A percentile compares a stretch with the other conserved stretches of the same genome.
phyloP scores from a whole-genome alignment of 1,284 basidiomycete genomes.

The Ceratobasidium sp. region DNA sequence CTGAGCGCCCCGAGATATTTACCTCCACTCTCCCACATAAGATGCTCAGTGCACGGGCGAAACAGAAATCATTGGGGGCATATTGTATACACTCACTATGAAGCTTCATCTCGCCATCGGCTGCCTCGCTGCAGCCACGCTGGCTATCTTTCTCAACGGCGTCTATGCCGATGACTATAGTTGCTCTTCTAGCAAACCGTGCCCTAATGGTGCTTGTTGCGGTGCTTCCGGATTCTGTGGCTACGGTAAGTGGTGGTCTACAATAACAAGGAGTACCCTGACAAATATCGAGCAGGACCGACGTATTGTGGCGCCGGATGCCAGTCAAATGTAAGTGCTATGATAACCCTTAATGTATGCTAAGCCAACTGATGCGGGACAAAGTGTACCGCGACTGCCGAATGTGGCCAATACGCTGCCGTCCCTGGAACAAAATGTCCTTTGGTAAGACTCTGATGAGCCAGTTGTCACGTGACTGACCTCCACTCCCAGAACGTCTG shows the following conservation, averaged over 20 bases:
- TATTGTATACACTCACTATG: no score
- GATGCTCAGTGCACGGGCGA: no score
- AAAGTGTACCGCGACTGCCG: slow-evolving; percentile 7
- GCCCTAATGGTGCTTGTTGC: slow-evolving; percentile 4
- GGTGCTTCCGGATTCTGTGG: slow-evolving; percentile 3
- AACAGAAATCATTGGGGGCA: no score
- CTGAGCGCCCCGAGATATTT: no score
- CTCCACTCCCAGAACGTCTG: neutral
- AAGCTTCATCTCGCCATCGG: neutral
- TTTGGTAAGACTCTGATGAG: neutral
- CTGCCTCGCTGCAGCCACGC: neutral
- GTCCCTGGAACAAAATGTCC: slow-evolving; percentile 11
- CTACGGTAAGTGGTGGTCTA: neutral
- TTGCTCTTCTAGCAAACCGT: neutral
- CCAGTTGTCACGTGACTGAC: neutral
- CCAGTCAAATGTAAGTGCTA: neutral
- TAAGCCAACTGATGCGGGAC: no score
- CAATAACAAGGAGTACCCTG: no score
- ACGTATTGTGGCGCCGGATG: slow-evolving; percentile 12
- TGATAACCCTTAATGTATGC: no score
- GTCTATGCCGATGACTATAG: neutral
- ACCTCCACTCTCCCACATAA: no score
- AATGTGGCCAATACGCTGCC: slow-evolving; percentile 2
- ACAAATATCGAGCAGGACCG: neutral
- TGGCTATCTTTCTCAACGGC: neutral